Conservation (phyloP, 129 eudicot species). For the Escallonia herrerae region DNA sequence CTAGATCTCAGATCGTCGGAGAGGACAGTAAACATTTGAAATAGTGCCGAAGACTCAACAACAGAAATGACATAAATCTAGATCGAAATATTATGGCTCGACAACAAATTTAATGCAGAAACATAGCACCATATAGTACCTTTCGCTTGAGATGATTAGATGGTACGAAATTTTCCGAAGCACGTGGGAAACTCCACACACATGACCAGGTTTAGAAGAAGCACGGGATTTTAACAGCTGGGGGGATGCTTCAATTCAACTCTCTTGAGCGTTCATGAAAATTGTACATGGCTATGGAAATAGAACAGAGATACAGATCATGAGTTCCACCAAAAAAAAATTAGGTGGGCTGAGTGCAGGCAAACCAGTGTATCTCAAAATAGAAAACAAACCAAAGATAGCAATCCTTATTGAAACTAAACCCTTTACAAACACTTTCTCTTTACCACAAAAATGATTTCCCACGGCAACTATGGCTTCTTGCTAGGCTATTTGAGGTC, state of each 20-base stretch:
- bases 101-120: too few relatives aligned
- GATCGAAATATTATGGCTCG: too few relatives aligned
- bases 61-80: too few relatives aligned
- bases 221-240: too few relatives aligned
- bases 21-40: too few relatives aligned
- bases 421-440: conserved; percentile 47
- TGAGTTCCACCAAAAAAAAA: conserved; percentile 40
- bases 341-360: conserved; percentile 31
- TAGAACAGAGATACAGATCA: conserved; percentile 11
- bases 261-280: neutral
- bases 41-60: too few relatives aligned
- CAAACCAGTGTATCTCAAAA: conserved; percentile 26
- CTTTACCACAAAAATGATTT: conserved; percentile 60
- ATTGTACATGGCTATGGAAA: conserved; percentile 13
- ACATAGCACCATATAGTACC: too few relatives aligned
- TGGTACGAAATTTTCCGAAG: too few relatives aligned
- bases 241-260: neutral
- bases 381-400: conserved; percentile 22
- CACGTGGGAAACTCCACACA: too few relatives aligned
- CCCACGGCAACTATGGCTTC: conserved; percentile 1
- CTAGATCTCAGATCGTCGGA: too few relatives aligned
- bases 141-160: too few relatives aligned
- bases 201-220: too few relatives aligned
- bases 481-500: conserved; percentile 1
- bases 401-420: conserved; percentile 43